A percentile compares a stretch with the other conserved stretches of the same genome.
Conservation (phyloP, 202 grass and related monocot species). For the Musa balbisiana region DNA sequence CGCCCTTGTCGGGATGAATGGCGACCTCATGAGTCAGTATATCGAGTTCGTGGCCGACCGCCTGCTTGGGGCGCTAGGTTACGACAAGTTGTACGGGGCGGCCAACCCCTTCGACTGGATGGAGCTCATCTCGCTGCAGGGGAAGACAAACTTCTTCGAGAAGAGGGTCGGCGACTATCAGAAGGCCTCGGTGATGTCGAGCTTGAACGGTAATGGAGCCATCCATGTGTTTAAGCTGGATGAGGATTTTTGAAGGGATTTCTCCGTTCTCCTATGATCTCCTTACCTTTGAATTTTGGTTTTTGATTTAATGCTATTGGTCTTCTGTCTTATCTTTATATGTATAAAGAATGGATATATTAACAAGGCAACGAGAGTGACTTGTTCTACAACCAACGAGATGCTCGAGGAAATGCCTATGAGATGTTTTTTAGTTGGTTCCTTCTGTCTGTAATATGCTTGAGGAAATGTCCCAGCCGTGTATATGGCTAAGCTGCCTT, state of each 20-base stretch:
- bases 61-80: background rate
- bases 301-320: too few species aligned
- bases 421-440: too few species aligned
- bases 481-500: too few species aligned
- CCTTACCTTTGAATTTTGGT: too few species aligned
- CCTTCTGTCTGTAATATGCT: too few species aligned
- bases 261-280: too few species aligned
- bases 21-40: background rate
- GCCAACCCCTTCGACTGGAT: background rate
- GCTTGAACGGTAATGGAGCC: background rate
- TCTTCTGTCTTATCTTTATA: too few species aligned
- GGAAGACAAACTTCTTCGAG: background rate
- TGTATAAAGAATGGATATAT: too few species aligned
- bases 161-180: background rate
- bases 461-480: too few species aligned
- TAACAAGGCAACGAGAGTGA: too few species aligned
- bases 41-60: background rate
- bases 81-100: background rate
- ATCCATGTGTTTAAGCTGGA: conserved; percentile 1
- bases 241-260: background rate
- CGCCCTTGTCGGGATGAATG: background rate
- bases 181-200: background rate
- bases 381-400: too few species aligned
- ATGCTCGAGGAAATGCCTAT: too few species aligned
- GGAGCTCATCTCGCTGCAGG: conserved; percentile 1